Percentiles rank a stretch among this genome's conserved stretches.
Conservation (phyloP, 805 yeast species). For the Phaffomyces antillensis region DNA sequence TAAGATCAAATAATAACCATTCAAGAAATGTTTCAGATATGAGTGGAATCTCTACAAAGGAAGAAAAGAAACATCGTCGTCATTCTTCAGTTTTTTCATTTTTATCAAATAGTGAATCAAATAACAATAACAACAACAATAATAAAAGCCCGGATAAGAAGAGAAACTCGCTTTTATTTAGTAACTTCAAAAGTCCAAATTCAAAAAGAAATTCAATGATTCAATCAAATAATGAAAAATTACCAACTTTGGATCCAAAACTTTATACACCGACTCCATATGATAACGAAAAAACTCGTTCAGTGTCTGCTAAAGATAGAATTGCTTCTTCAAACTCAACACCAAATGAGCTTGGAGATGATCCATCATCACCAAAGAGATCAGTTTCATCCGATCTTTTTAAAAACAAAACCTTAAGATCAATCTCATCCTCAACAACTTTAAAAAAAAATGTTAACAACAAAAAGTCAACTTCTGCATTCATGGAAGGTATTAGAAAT, state of each 20-base stretch:
- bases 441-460: conserved; percentile 26
- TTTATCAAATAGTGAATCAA: conserved; percentile 20
- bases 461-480: conserved; percentile 69
- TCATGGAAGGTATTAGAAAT: conserved; percentile 78
- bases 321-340: background rate
- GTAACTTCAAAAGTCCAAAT: conserved; percentile 1
- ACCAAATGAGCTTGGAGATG: background rate
- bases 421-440: conserved; percentile 43
- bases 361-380: conserved; percentile 26
- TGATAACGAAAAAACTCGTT: conserved; percentile 35
- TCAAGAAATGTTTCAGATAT: conserved; percentile 39
- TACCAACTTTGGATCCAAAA: conserved; percentile 13
- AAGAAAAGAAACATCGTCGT: conserved; percentile 40
- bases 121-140: conserved; percentile 6
- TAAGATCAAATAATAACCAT: conserved; percentile 23
- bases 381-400: conserved; percentile 41
- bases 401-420: conserved; percentile 44
- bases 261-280: conserved; percentile 6
- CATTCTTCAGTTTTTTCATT: conserved; percentile 56
- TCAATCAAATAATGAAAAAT: conserved; percentile 2
- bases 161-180: conserved; percentile 5
- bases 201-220: conserved; percentile 2
- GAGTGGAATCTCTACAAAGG: conserved; percentile 21
- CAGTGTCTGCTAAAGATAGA: conserved; percentile 43
- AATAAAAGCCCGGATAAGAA: conserved; percentile 2